Evolutionary conservation across 371 early-diverging fungal species (phyloP), one percentile per base, ranked within the genome.

Genomic region (Actinomucor elegans): DNA sequence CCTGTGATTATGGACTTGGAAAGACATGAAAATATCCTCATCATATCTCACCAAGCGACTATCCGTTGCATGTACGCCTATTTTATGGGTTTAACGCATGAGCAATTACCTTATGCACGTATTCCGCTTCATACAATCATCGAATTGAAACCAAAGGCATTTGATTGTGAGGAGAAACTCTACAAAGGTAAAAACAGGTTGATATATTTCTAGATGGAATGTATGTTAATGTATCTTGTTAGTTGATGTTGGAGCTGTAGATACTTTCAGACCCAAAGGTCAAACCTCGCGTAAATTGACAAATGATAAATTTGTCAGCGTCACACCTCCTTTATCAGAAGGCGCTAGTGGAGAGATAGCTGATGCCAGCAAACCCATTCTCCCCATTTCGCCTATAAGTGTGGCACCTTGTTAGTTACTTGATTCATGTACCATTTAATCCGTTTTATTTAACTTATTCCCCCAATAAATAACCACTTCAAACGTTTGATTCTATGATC

Each of bases 121-220:
- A 94, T 99, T 52, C 99, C 99, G 9, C 80, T 99, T 2, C 99
- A 99, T 67, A 94, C 96, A 0, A 86, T 99, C 31, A 92, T 99
- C 59, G 88, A 93, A 62, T 74, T 99, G 26, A 94, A 92, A 14
- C 96, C 97, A 33, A 92, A 90, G 34, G 97, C 98, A 7, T 97
- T 96, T 69, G 86, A 87, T 15, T 96, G 97, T 63, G 86, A 90
- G 53, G 94, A 94, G 60, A 91, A 92, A 58, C 75, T 84, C 60
- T 96, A 87, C 71, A 84, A 83, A 69, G 71, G 76, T 72, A 65
- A 15, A 20, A 21, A 14, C 8, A 20, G 20, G 4, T 41, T 41
- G 4, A n/a, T 21, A 46, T n/a, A n/a, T n/a, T n/a, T n/a, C 18
- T 21, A 14, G 21, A 15, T 20, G 21, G 23, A 11, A 12, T 4